A percentile compares a stretch with the other conserved stretches of the same genome.
Evolutionary conservation across 345 rosid genomes (phyloP).

Genomic region (Camelina sativa): DNA sequence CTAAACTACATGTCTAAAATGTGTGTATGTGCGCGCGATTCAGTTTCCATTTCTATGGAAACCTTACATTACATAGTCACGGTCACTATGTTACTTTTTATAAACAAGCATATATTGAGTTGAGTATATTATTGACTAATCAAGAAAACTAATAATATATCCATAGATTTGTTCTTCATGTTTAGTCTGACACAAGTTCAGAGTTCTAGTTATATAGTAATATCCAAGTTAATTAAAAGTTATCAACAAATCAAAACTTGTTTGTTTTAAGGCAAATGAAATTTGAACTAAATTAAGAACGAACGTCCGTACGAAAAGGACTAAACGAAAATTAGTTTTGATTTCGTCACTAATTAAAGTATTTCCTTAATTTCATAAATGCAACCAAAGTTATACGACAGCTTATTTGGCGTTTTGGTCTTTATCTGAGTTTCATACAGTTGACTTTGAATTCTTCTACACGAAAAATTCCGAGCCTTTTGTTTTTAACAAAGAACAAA

Average conservation of each 20-base stretch:
- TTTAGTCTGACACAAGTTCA: too few species aligned
- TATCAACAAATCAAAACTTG: too few species aligned
- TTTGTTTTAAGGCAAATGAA: too few species aligned
- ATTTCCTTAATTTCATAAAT: background rate
- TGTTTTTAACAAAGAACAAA: background rate
- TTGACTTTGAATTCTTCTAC: conserved; percentile 40
- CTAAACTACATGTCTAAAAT: background rate
- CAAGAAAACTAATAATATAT: too few species aligned
- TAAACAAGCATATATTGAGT: too few species aligned
- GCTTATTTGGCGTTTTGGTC: conserved; percentile 12
- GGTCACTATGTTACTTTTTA: too few species aligned
- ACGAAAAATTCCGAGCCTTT: background rate
- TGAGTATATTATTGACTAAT: too few species aligned
- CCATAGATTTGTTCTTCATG: too few species aligned
- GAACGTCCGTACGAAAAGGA: conserved; percentile 22
- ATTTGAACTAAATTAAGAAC: background rate
- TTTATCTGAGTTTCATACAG: conserved; percentile 2
- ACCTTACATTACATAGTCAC: too few species aligned
- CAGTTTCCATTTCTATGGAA: too few species aligned
- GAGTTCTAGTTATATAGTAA: too few species aligned
- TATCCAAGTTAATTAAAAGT: too few species aligned
- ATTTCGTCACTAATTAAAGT: conserved; percentile 16
- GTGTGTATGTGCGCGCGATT: background rate
- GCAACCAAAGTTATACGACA: background rate
- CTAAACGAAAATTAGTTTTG: conserved; percentile 13